Base-by-base conservation (phyloP, 192 early-diverging fungal species). In the Kappamyces sp. region DNA sequence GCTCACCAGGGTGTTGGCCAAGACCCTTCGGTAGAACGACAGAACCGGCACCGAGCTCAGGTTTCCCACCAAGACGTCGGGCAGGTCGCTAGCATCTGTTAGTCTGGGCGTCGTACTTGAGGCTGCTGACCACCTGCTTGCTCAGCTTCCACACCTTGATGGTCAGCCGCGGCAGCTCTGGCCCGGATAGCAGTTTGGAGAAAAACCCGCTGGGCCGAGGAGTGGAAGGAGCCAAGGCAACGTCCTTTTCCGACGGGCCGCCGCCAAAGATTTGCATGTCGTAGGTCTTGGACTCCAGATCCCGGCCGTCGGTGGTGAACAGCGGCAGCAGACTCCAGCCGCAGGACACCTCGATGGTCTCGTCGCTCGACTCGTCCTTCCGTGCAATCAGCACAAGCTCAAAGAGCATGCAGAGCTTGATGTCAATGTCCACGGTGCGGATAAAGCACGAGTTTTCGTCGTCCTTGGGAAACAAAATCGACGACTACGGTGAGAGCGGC, bases 271-370 rank as follows among this genome's bases (percentile, higher is more conserved):
- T 62, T 8, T 55, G 49, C 40, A 80, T 66, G 15, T 80, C 78
- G 38, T 80, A 75, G 1, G 72, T 68, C 43, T 69, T 67, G 58
- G 69, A 72, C 49, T 75, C 73, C n/a, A 80, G 58, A 3, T 67
- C 64, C n/a, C 63, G 63, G 42, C 75, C 78, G 48, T 77, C 70
- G 9, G 65, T 50, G 0, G 72, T 75, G 58, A 73, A 73, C 4
- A 80, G 58, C 10, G 78, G 78, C 3, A 80, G 67, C 6, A 77
- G 23, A 47, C 71, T 70, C 78, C 78, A 80, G 36, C 78, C 78
- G 40, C 70, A 72, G 34, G 66, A 67, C 38, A 77, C 47, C 54
- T 75, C 74, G 34, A 54, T 12, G 8, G 60, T 46, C 33, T 42
- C 52, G 5, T 58, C 48, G 12, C 58, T 63, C 15, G 43, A 43